Evolutionary conservation across 768 basidiomycete genomes (phyloP), one percentile per base, ranked within the genome.

Genomic region (Hirschioporus abietinus): DNA sequence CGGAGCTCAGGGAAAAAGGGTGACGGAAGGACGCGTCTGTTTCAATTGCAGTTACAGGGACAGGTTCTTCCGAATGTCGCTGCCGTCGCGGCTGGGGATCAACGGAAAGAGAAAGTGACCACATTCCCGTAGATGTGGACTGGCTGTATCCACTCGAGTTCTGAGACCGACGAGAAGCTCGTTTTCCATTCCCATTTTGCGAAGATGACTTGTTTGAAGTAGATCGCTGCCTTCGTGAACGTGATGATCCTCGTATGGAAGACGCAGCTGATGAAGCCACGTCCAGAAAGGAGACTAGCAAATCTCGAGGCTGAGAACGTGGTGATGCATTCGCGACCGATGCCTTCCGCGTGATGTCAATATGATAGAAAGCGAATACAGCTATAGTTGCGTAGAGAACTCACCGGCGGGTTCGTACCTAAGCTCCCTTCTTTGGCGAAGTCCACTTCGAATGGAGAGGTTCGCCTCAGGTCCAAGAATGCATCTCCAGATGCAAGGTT

Each of bases 241-340:
- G 42, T 20, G 42, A 52, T 12, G 42, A 52, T 15, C 25, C 60
- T 5, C 60, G 12, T 25, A 61, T 34, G 23, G 60, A 61, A 23
- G 74, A 74, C 6, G 71, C 70, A 20, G 73, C 69, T 20, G 66
- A 66, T 17, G 72, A 73, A 15, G 74, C 73, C 27, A 75, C 66
- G 65, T 75, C 74, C 35, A 75, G 68, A 68, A 75, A 75, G 5
- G 74, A 75, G 64, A 70, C 68, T 15, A 69, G 59, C 4, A 65
- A 63, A 35, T 67, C 68, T 30, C 18, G 58, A 66, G 64, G 23
- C n/a, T 26, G 10, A 35, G 64, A 52, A 58, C 59, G n/a, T 58
- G 59, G 26, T 59, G 42, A 52, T 52, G 42, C 12, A 52, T 52
- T 52, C 12, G 42, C 42, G 42, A 52, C 42, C 42, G 42, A 52